These are phyloP conservation scores for Vaccinium myrtillus DNA, from an alignment of 148 eudicot species.

Conservation along the genomic window DNA sequence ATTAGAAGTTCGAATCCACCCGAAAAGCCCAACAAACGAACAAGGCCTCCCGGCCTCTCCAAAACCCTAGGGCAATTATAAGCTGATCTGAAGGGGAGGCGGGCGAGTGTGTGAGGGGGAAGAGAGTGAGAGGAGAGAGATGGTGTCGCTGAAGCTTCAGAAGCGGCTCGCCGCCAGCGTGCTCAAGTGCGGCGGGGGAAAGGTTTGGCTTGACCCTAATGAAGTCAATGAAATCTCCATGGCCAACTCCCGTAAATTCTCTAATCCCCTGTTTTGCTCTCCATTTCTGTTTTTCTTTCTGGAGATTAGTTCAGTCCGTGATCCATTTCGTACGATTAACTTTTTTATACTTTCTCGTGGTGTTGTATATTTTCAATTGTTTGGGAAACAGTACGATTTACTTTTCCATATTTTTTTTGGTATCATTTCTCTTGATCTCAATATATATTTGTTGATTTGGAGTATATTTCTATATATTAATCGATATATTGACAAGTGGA, in stretches of 20 bases:
- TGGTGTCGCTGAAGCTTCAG: constrained; percentile 84
- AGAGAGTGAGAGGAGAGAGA: constrained; percentile 19
- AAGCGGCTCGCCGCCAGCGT: constrained; percentile 76
- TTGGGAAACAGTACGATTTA: background rate
- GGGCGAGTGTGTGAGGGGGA: background rate
- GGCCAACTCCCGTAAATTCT: constrained; percentile 75
- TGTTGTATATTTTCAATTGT: background rate
- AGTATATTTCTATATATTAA: background rate
- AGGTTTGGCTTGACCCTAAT: constrained; percentile 88
- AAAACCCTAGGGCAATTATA: constrained; percentile 11
- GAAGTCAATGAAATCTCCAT: constrained; percentile 80
- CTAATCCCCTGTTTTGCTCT: background rate
- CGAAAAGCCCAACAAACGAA: constrained; percentile 2
- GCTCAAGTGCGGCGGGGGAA: constrained; percentile 73
- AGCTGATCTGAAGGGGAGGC: background rate
- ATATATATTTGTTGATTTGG: background rate
- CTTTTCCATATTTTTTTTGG: background rate
- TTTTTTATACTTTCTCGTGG: background rate
- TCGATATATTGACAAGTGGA: background rate
- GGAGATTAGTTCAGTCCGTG: background rate
- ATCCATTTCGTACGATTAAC: background rate
- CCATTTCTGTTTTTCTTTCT: background rate
- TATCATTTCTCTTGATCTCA: background rate
- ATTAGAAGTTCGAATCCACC: background rate
- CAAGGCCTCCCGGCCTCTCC: background rate